These are phyloP conservation scores for Venturiaceae sp. DNA, from an alignment of 2,329 filamentous ascomycete genomes.

Conservation along the genomic window DNA sequence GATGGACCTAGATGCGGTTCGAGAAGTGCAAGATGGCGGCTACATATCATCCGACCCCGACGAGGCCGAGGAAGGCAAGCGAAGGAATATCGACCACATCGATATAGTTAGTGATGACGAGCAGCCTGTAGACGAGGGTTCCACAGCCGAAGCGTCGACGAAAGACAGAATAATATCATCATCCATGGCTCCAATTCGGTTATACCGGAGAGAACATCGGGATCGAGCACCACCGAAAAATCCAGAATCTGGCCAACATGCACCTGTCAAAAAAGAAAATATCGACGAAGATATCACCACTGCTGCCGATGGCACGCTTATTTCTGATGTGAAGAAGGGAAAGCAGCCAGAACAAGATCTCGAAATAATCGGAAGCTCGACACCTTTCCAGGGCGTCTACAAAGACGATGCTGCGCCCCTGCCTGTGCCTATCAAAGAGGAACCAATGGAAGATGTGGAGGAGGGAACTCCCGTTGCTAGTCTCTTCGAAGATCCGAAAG, in stretches of 20 bases:
- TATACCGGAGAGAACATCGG: slow-evolving; percentile 35
- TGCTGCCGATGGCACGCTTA: slow-evolving; percentile 11
- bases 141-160: not conserved
- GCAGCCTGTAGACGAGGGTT: not conserved
- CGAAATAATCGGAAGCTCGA: slow-evolving; percentile 30
- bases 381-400: slow-evolving; percentile 34
- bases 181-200: slow-evolving; percentile 40
- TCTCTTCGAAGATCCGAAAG: slow-evolving; percentile 15
- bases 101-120: slow-evolving; percentile 46
- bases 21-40: slow-evolving; percentile 22
- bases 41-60: slow-evolving; percentile 41
- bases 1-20: not conserved
- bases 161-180: not conserved
- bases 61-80: slow-evolving; percentile 35
- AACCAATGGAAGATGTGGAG: slow-evolving; percentile 36
- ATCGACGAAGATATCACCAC: not conserved
- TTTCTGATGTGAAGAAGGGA: slow-evolving; percentile 18
- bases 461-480: slow-evolving; percentile 23
- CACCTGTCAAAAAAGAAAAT: not conserved
- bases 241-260: not conserved
- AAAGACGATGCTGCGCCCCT: slow-evolving; percentile 27
- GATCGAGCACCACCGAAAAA: slow-evolving; percentile 4
- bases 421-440: slow-evolving; percentile 41
- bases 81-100: slow-evolving; percentile 48
- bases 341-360: slow-evolving; percentile 24